A percentile compares a stretch with the other conserved stretches of the same genome.
Conservation (phyloP, 768 basidiomycete genomes). For the Thelephora aurantiotincta region DNA sequence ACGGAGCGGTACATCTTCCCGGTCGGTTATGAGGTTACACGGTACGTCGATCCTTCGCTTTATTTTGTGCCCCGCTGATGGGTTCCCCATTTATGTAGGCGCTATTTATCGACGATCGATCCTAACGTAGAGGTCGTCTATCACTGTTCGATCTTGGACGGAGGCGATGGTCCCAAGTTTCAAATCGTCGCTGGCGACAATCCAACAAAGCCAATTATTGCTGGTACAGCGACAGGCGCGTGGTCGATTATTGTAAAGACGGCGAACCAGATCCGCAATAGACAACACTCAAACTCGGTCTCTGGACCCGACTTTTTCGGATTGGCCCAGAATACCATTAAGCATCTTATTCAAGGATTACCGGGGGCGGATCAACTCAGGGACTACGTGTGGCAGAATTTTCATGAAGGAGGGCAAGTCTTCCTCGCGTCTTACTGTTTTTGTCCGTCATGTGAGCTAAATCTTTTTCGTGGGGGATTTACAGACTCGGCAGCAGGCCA, state of each 20-base stretch:
- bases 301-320: conserved; percentile 87
- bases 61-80: neutral
- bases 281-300: conserved; percentile 76
- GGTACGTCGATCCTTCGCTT: conserved; percentile 27
- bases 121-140: conserved; percentile 57
- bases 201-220: conserved; percentile 58
- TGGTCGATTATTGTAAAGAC: conserved; percentile 78
- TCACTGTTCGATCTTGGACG: conserved; percentile 72
- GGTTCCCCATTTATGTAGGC: conserved; percentile 25
- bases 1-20: conserved; percentile 85
- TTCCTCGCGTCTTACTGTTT: neutral
- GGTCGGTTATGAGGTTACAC: conserved; percentile 71
- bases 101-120: conserved; percentile 67
- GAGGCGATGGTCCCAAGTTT: conserved; percentile 77
- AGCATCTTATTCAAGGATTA: conserved; percentile 80
- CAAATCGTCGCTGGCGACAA: conserved; percentile 67
- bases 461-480: conserved; percentile 6
- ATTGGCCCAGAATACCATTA: conserved; percentile 77
- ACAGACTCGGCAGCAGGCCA: conserved; percentile 29
- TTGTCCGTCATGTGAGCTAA: conserved; percentile 4
- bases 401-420: conserved; percentile 74
- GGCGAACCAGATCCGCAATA: conserved; percentile 67
- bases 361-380: conserved; percentile 54
- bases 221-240: conserved; percentile 80
- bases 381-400: conserved; percentile 82